Percentiles rank a stretch among this genome's conserved stretches.
phyloP scores from a whole-genome alignment of 345 rosid species.

The Chamaenerion angustifolium region DNA sequence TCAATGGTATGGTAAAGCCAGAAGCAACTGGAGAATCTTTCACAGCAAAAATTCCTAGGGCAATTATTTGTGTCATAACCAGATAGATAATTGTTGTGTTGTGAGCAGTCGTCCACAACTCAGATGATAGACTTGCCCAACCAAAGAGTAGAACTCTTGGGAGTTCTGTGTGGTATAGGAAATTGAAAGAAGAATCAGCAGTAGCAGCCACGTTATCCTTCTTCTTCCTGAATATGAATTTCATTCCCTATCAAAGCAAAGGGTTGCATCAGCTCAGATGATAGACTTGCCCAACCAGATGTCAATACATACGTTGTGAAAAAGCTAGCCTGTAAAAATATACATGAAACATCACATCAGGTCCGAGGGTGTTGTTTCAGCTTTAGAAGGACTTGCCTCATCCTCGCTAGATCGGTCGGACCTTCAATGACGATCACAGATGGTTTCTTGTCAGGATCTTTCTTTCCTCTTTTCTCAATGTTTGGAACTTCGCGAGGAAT shows the following conservation, averaged over 20 bases:
- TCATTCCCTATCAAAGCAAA: slow-evolving; percentile 41
- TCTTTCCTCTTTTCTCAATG: too few relatives aligned
- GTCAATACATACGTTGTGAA: too few relatives aligned
- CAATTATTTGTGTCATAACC: slow-evolving; percentile 70
- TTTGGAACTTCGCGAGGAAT: too few relatives aligned
- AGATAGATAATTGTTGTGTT: slow-evolving; percentile 76
- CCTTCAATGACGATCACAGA: too few relatives aligned
- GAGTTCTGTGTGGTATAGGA: slow-evolving; percentile 83
- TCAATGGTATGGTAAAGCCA: slow-evolving; percentile 55
- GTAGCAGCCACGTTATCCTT: slow-evolving; percentile 5
- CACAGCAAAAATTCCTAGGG: slow-evolving; percentile 71
- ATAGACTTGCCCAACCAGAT: too few relatives aligned
- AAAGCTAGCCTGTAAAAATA: slow-evolving; percentile 64
- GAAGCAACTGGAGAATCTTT: slow-evolving; percentile 59
- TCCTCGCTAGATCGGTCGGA: too few relatives aligned
- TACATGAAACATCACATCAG: slow-evolving; percentile 4
- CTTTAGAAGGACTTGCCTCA: too few relatives aligned
- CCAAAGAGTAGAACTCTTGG: slow-evolving; percentile 74
- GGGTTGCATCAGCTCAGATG: too few relatives aligned
- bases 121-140: too few relatives aligned
- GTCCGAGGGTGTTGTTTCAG: too few relatives aligned
- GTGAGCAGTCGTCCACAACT: slow-evolving; percentile 77
- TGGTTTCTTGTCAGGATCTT: too few relatives aligned
- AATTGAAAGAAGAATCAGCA: slow-evolving; percentile 24
- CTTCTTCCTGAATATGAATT: slow-evolving; percentile 23